Evolutionary conservation across 495 filamentous ascomycete genomes (phyloP), one percentile per base, ranked within the genome.

Genomic region (Schizothecium vesticola): DNA sequence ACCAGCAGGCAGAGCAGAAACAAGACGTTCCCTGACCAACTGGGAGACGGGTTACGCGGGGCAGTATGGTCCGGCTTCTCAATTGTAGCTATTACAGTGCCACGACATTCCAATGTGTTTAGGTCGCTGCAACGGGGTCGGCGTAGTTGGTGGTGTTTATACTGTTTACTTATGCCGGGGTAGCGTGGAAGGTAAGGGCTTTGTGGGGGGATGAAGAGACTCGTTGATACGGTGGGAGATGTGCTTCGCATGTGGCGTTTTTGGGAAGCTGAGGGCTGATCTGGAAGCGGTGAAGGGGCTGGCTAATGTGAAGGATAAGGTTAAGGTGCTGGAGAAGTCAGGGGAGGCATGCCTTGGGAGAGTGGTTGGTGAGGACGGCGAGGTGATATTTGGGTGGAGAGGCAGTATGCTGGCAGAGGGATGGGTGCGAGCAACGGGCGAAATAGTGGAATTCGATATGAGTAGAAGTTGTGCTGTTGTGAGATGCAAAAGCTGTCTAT

Each of bases 51-150:
- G n/a, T n/a, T n/a, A n/a, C n/a, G n/a, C n/a, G n/a, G n/a, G n/a
- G n/a, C n/a, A n/a, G n/a, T n/a, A n/a, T n/a, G n/a, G n/a, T n/a
- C n/a, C n/a, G n/a, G n/a, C n/a, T n/a, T n/a, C n/a, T n/a, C n/a
- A n/a, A n/a, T n/a, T n/a, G n/a, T n/a, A n/a, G n/a, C n/a, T 61
- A 61, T 33, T 65, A 65, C 36, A 51, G 64, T 3, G 64, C 64
- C 7, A 65, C 64, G 21, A 25, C 64, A 19, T 59, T 65, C 51
- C 3, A 16, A 23, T 58, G 51, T 21, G 64, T 58, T 33, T 26
- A 57, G 9, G 43, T 23, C 13, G 64, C 64, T 11, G 64, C 64
- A 9, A 26, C 55, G 3, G 51, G 2, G 25, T 22, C 64, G 22
- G n/a, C 64, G 7, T 65, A 22, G 16, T 26, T 65, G 3, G 43